phyloP scores from a whole-genome alignment of 108 stramenopile species.

The Stephanodiscus minutulus region DNA sequence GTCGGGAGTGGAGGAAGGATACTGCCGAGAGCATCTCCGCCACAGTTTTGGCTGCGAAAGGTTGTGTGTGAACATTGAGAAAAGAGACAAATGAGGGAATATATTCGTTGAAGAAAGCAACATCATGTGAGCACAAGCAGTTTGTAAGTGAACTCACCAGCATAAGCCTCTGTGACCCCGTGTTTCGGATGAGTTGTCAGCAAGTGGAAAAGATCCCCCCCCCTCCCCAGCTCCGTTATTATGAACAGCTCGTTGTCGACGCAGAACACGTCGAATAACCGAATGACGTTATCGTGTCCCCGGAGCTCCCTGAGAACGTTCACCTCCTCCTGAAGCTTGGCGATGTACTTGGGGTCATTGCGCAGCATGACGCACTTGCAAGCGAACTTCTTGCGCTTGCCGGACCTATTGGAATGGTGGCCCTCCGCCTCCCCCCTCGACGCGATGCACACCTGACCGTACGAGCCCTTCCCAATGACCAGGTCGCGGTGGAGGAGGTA shows the following conservation, averaged over 20 bases:
- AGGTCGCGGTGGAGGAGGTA: constrained; percentile 88
- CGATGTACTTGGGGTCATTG: constrained; percentile 92
- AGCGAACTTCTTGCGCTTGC: constrained; percentile 90
- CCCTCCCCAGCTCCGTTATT: constrained; percentile 89
- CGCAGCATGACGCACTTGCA: constrained; percentile 91
- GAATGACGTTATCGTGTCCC: constrained; percentile 63
- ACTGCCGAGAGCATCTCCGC: constrained; percentile 93
- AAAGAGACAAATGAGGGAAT: constrained; percentile 9
- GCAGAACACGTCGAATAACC: constrained; percentile 61
- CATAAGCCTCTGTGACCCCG: constrained; percentile 91
- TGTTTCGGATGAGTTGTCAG: constrained; percentile 92
- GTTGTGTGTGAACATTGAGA: no score
- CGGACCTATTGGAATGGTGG: constrained; percentile 52
- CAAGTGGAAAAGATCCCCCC: constrained; percentile 90
- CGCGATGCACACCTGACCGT: constrained; percentile 92
- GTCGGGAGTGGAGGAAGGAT: constrained; percentile 90
- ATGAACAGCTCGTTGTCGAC: constrained; percentile 58
- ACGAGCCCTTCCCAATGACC: constrained; percentile 90
- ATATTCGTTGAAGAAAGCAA: no score
- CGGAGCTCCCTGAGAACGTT: constrained; percentile 87
- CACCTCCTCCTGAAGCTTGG: constrained; percentile 92
- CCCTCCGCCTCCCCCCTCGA: constrained; percentile 72
- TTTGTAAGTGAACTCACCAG: constrained; percentile 57
- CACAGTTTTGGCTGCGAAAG: constrained; percentile 78
- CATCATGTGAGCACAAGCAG: not conserved